Conservation (phyloP, 768 basidiomycete species). For the Guyanaporus albipodus region DNA sequence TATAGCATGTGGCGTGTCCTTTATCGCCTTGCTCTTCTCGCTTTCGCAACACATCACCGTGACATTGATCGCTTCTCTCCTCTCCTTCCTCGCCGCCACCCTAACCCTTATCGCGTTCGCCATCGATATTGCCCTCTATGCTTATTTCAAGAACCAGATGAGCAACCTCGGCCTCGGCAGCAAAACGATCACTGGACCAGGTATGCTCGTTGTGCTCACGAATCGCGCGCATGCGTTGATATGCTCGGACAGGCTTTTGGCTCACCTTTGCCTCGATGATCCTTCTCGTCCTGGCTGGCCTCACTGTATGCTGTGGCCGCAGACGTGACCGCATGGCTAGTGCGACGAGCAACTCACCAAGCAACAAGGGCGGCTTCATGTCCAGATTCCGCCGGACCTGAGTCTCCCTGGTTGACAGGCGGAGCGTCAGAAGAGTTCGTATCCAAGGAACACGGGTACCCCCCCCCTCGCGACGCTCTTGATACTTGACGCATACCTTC, state of each 20-base stretch:
- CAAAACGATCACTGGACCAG: conserved; percentile 58
- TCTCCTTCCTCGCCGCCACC: conserved; percentile 64
- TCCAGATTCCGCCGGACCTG: conserved; percentile 39
- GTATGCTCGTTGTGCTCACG: conserved; percentile 36
- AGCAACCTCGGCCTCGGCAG: conserved; percentile 40
- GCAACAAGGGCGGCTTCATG: conserved; percentile 29
- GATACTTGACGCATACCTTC: neutral
- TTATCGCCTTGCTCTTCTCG: conserved; percentile 61
- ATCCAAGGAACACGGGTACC: neutral
- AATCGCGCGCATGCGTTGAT: neutral
- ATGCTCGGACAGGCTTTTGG: conserved; percentile 56
- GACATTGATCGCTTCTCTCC: conserved; percentile 41
- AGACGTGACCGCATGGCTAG: conserved; percentile 49
- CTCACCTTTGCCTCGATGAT: conserved; percentile 65
- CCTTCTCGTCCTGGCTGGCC: conserved; percentile 59
- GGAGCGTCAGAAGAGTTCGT: neutral
- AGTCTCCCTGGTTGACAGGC: no score
- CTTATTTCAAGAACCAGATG: conserved; percentile 55
- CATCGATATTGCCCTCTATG: conserved; percentile 72
- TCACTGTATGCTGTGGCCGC: conserved; percentile 68
- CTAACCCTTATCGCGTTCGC: conserved; percentile 70
- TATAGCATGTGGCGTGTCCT: conserved; percentile 48
- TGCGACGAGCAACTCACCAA: conserved; percentile 23
- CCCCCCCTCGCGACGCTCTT: neutral
- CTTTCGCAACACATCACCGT: conserved; percentile 53